Conservation (phyloP, 495 filamentous ascomycete species). For the Neurospora sp. region DNA sequence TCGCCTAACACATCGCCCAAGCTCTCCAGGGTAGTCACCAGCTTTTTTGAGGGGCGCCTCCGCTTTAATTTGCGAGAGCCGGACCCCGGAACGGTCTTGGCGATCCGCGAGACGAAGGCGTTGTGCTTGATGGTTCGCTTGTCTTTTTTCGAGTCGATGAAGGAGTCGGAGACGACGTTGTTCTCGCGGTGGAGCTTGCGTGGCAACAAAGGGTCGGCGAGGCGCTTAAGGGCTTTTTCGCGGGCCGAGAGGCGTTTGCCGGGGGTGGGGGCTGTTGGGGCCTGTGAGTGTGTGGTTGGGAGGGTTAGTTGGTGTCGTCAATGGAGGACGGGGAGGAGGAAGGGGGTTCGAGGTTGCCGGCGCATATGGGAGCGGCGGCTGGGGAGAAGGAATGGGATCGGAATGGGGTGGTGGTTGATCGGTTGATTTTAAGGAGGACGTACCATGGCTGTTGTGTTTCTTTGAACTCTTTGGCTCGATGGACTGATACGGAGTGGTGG, state of each 20-base stretch:
- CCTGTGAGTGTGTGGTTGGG: constrained; percentile 12
- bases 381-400: not conserved
- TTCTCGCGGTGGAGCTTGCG: constrained; percentile 33
- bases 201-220: constrained; percentile 23
- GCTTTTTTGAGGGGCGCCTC: constrained; percentile 62
- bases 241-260: constrained; percentile 21
- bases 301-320: not conserved
- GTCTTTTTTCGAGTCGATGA: constrained; percentile 61
- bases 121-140: constrained; percentile 70
- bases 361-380: too few relatives aligned
- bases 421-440: not conserved
- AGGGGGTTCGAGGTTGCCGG: too few relatives aligned
- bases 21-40: constrained; percentile 64
- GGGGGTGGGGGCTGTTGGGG: constrained; percentile 17
- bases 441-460: constrained; percentile 8
- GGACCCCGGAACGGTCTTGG: constrained; percentile 41
- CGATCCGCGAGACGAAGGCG: constrained; percentile 62
- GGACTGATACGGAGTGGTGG: not conserved
- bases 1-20: constrained; percentile 71
- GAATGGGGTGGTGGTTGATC: not conserved
- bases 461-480: not conserved
- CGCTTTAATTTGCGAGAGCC: constrained; percentile 31
- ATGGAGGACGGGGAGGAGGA: not conserved
- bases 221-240: constrained; percentile 20
- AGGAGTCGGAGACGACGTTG: constrained; percentile 30